Base-by-base conservation (phyloP, 768 basidiomycete genomes). In the Hygrocybe punicea region DNA sequence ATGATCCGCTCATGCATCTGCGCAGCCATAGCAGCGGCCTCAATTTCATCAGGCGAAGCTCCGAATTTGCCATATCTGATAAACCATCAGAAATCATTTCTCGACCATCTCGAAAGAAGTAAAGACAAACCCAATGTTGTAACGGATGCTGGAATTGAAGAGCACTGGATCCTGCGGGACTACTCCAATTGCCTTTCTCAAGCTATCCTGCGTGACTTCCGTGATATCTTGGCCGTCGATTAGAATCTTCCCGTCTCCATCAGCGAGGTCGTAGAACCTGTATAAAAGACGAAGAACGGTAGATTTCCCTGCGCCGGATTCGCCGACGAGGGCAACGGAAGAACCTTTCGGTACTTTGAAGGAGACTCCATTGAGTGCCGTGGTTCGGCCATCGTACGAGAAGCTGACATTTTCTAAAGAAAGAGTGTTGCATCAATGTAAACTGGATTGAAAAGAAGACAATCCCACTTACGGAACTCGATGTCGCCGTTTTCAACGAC, bases 261-360 rank as follows among this genome's bases (percentile, higher is more conserved):
- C 82, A 16, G 81, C 79, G 13, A 94, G 78, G 64, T 98, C 94
- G 69, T 98, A 97, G 74, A 98, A 93, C 19, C 94, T 82, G 71
- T 92, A 97, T 14, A 98, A 76, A 25, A 95, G 78, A n/a, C 92
- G 87, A 50, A 93, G 72, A 55, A 93, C 85, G 1, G 92, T 90
- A 9, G 87, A 89, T 70, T 93, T 95, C 11, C 92, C 87, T 2
- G 87, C 77, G 1, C 91, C 91, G 2, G 86, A 85, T 66, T 89
- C 86, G 19, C 89, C 93, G 13, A 98, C 92, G 19, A 98, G 81
- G 0, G 95, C 96, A 17, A 97, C 93, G 13, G 90, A 87, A 4
- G 86, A 84, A 4, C 90, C 89, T 66, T 88, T 91, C 0, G 90
- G 89, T 17, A 98, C 86, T 63, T 83, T 89, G 80, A 98, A 98